These are phyloP conservation scores for Pseudocercospora vitis DNA, from an alignment of 2,329 filamentous ascomycete species.

Conservation along the genomic window DNA sequence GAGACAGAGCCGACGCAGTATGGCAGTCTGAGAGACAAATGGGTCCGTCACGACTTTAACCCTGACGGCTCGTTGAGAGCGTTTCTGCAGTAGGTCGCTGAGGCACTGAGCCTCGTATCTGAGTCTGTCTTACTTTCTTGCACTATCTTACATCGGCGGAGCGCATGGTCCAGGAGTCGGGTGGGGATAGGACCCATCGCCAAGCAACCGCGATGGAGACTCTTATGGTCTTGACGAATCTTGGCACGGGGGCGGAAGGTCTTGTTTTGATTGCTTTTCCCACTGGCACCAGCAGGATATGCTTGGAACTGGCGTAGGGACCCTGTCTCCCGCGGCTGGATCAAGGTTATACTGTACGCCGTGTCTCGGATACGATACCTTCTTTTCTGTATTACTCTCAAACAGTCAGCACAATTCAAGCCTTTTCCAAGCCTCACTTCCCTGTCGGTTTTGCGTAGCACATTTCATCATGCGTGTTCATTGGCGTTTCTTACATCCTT, in stretches of 20 bases:
- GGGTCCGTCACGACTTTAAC: too few species aligned
- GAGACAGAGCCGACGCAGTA: too few species aligned
- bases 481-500: background rate
- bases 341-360: background rate
- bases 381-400: background rate
- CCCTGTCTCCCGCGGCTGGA: background rate
- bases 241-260: too few species aligned
- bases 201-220: background rate
- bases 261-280: background rate
- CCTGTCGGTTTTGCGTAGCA: background rate
- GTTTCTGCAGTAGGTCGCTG: too few species aligned
- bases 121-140: too few species aligned
- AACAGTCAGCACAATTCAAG: conserved; percentile 4
- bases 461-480: background rate
- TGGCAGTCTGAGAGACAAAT: too few species aligned
- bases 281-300: background rate
- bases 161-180: too few species aligned
- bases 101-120: too few species aligned
- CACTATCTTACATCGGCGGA: background rate
- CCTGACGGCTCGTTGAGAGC: too few species aligned
- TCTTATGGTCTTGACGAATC: background rate
- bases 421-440: conserved; percentile 1
- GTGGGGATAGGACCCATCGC: too few species aligned
- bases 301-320: background rate
- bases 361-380: background rate